Percentiles rank a stretch among this genome's conserved stretches.
These are phyloP conservation scores for Echeveria elegans DNA, from an alignment of 164 flowering plant genomes.

Conservation along the genomic window DNA sequence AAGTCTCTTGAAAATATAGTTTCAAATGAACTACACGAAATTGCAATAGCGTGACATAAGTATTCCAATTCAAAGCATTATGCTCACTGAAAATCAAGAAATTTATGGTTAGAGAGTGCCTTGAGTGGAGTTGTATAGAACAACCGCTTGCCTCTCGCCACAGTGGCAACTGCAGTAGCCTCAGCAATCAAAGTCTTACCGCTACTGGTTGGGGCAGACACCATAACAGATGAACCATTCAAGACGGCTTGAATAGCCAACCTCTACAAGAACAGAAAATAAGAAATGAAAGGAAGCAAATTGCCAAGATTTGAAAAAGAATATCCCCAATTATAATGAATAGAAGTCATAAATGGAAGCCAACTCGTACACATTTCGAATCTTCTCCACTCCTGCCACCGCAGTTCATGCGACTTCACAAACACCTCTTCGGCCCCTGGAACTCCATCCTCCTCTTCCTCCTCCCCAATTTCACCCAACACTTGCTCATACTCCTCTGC, in stretches of 20 bases:
- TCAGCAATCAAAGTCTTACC: conserved; percentile 98
- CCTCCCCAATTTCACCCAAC: conserved; percentile 15
- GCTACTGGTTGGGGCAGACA: conserved; percentile 96
- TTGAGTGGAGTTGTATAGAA: conserved; percentile 94
- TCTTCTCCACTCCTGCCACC: conserved; percentile 72
- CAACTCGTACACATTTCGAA: conserved; percentile 51
- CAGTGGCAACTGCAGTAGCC: conserved; percentile 82
- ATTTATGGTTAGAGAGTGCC: conserved; percentile 94
- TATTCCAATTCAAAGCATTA: neutral
- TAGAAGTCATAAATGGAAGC: conserved; percentile 69
- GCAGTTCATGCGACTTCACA: conserved; percentile 28
- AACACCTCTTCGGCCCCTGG: conserved; percentile 14
- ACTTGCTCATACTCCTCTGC: conserved; percentile 44
- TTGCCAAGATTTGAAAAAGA: neutral
- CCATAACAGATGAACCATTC: conserved; percentile 86
- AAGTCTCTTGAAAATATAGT: conserved; percentile 60
- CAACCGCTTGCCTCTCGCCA: conserved; percentile 66
- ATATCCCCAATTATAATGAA: neutral
- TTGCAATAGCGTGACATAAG: too few species aligned
- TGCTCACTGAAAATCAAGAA: conserved; percentile 70
- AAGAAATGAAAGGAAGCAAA: neutral
- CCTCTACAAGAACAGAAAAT: conserved; percentile 36
- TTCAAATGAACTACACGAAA: neutral
- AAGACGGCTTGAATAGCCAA: conserved; percentile 75
- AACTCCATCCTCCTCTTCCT: neutral